Percentiles rank a stretch among this genome's conserved stretches.
phyloP scores from a whole-genome alignment of 2,329 filamentous ascomycete species.

The Shiraia bambusicola region DNA sequence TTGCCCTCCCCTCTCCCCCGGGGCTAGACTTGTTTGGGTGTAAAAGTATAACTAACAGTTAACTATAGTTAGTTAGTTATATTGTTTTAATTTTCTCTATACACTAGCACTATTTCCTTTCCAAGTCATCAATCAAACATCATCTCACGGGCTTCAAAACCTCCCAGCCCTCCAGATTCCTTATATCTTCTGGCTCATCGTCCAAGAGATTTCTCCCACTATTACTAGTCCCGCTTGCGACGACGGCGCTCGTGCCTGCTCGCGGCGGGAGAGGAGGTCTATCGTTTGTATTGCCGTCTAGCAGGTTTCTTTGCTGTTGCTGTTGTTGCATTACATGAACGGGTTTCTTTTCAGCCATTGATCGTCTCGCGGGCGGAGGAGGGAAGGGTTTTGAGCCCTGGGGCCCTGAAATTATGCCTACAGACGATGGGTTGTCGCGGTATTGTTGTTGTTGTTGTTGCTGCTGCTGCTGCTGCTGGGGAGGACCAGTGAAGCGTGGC shows the following conservation, averaged over 20 bases:
- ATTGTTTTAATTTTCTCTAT: no score
- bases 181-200: slow-evolving; percentile 37
- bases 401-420: no score
- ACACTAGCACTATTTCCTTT: no score
- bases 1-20: no score
- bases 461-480: no score
- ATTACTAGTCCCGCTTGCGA: slow-evolving; percentile 12
- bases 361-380: slow-evolving; percentile 26
- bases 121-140: no score
- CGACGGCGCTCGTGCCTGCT: slow-evolving; percentile 30
- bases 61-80: no score
- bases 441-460: no score
- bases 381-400: slow-evolving; percentile 6
- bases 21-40: no score
- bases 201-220: slow-evolving; percentile 38
- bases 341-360: slow-evolving; percentile 30
- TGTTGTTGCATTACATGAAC: slow-evolving; percentile 3
- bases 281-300: slow-evolving; percentile 17
- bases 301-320: background rate
- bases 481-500: slow-evolving; percentile 10
- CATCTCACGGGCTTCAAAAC: slow-evolving; percentile 24
- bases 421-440: slow-evolving; percentile 25
- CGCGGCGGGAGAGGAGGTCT: slow-evolving; percentile 37
- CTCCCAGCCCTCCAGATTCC: slow-evolving; percentile 43
- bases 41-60: no score